Percentiles rank a stretch among this genome's conserved stretches.
Evolutionary conservation across 2,329 filamentous ascomycete genomes (phyloP).

Genomic region (Epichloe glyceriae): DNA sequence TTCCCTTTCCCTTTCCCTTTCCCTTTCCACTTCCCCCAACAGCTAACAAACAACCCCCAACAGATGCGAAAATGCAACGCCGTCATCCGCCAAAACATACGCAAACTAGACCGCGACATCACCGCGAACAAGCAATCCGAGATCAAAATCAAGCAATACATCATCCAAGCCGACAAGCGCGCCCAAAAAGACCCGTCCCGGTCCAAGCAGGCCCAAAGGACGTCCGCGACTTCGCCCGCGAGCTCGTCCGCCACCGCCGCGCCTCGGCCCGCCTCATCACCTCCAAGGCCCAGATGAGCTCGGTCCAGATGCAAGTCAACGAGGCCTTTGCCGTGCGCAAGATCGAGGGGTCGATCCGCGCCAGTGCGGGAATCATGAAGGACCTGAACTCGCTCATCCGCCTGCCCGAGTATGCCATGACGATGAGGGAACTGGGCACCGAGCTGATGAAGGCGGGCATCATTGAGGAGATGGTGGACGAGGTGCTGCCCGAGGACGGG

Average conservation of each 20-base stretch:
- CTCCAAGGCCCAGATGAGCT: conserved; percentile 80
- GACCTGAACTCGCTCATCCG: conserved; percentile 80
- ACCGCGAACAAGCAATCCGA: conserved; percentile 65
- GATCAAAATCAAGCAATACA: conserved; percentile 70
- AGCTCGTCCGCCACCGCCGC: conserved; percentile 72
- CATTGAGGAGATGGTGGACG: conserved; percentile 93
- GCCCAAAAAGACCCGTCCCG: conserved; percentile 69
- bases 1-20: conserved; percentile 9
- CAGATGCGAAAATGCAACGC: conserved; percentile 93
- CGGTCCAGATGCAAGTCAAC: conserved; percentile 93
- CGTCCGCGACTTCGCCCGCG: conserved; percentile 75
- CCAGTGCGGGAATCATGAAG: conserved; percentile 88
- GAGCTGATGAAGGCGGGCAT: conserved; percentile 92
- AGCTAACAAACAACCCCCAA: neutral
- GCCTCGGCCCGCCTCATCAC: conserved; percentile 64
- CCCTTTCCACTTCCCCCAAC: conserved; percentile 3
- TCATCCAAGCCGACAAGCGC: conserved; percentile 69
- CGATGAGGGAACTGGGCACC: conserved; percentile 75
- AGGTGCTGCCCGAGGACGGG: conserved; percentile 65
- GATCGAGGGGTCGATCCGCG: conserved; percentile 83
- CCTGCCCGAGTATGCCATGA: conserved; percentile 72
- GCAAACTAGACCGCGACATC: conserved; percentile 92
- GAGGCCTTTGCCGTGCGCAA: conserved; percentile 92
- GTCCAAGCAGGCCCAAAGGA: conserved; percentile 67
- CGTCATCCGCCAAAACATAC: conserved; percentile 78